Evolutionary conservation across 1,284 basidiomycete genomes (phyloP).

Genomic region (Marasmius fiardii): DNA sequence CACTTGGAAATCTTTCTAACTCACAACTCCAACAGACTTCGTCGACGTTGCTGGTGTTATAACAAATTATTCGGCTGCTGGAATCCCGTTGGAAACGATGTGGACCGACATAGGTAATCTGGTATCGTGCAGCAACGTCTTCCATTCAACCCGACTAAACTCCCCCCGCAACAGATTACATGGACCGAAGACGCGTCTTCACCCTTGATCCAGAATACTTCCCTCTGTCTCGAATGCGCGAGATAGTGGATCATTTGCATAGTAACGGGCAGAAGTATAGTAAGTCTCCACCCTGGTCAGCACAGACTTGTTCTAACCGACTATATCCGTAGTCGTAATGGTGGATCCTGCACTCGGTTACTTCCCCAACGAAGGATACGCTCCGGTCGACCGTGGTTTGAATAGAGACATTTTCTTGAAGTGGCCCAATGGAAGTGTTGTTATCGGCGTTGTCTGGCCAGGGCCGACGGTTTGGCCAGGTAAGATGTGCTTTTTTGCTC

Average conservation of each 20-base stretch:
- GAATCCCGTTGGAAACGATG: constrained; percentile 71
- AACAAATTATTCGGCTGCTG: constrained; percentile 52
- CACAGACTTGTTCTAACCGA: neutral
- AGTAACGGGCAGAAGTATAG: constrained; percentile 54
- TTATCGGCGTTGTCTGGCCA: constrained; percentile 69
- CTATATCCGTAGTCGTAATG: constrained; percentile 55
- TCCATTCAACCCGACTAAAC: neutral
- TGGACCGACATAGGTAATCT: constrained; percentile 69
- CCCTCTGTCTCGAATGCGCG: constrained; percentile 56
- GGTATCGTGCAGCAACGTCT: constrained; percentile 9
- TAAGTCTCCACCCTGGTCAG: constrained; percentile 25
- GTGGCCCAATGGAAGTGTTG: constrained; percentile 54
- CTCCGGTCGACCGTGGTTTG: constrained; percentile 54
- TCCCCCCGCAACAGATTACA: constrained; percentile 56
- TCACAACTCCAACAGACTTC: constrained; percentile 37
- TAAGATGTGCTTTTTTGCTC: constrained; percentile 19
- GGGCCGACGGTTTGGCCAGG: constrained; percentile 65
- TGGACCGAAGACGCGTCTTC: constrained; percentile 65
- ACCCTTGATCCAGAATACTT: constrained; percentile 69
- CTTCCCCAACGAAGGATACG: constrained; percentile 45
- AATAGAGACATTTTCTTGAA: constrained; percentile 60
- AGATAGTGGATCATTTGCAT: constrained; percentile 63
- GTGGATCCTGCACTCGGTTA: constrained; percentile 71
- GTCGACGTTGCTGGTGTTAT: constrained; percentile 61
- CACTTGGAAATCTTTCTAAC: neutral